Evolutionary conservation across 208 protist species (phyloP), one percentile per base, ranked within the genome.

Genomic region (Leishmania amazonensis): DNA sequence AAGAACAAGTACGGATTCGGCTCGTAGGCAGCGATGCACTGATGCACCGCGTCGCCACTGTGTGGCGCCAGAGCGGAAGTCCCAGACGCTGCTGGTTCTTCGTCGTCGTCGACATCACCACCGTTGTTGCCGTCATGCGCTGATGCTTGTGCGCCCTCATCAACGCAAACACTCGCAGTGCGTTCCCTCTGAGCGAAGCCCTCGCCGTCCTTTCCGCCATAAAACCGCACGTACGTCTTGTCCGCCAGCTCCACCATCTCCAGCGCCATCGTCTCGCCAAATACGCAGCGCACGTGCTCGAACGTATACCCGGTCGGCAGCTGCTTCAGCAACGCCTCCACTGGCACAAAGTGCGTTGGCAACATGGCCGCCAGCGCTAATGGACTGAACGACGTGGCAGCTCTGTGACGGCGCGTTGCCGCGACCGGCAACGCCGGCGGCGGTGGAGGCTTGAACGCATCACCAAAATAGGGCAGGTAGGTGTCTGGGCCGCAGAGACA

Each of bases 321-420:
- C 76, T 74, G 78, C 49, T 47, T 38, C 49, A 91, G 76, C n/a
- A 94, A 67, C 53, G 74, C 78, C 9, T 81, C 78, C 79, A 94
- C 73, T 19, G 91, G 91, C 49, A 94, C 85, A 71, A 94, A 94
- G 76, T 85, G 89, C 1, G 86, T 89, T 49, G 91, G 87, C 58
- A 93, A n/a, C 78, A 88, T 74, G 45, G 85, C 72, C 28, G 84
- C 85, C 53, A 94, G 84, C 82, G 87, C 88, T 71, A 83, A 70
- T n/a, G 90, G 87, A 13, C 83, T 89, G 71, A 94, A 92, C 68
- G 81, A 57, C 42, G 65, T 82, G 40, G 35, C 31, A 31, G 73
- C 73, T n/a, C 9, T 6, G 74, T 45, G 38, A 45, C 54, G 24
- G 54, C 49, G 54, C 4, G 54, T 31, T 40, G 35, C 53, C 19